Evolutionary conservation across 2,329 filamentous ascomycete species (phyloP).

Genomic region (Chaetomiaceae sp.): DNA sequence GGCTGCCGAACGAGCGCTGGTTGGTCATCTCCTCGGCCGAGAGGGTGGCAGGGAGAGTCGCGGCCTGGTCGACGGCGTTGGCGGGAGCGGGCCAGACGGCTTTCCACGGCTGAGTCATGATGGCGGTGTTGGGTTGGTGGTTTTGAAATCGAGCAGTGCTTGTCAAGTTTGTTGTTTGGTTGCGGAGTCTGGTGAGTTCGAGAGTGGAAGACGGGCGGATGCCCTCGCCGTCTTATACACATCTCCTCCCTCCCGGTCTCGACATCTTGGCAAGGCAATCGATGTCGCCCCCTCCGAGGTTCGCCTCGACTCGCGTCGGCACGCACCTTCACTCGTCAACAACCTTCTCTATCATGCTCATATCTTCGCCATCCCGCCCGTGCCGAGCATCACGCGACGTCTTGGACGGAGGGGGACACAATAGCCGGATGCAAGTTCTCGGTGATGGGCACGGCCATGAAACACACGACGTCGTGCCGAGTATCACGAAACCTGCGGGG

Average conservation of each 20-base stretch:
- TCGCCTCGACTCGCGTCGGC: not conserved
- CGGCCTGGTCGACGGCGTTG: not conserved
- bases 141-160: not conserved
- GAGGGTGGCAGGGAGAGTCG: not conserved
- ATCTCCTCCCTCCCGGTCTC: not conserved
- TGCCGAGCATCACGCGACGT: not conserved
- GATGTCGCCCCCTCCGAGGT: not conserved
- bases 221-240: not conserved
- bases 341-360: not conserved
- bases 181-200: not conserved
- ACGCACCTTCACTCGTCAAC: not conserved
- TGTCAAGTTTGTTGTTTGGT: not conserved
- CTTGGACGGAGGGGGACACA: not conserved
- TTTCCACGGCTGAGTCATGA: not conserved
- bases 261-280: not conserved
- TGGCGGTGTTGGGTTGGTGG: not conserved
- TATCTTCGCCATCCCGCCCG: not conserved
- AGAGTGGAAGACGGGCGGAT: not conserved
- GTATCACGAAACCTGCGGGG: too few species aligned
- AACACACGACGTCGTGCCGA: too few species aligned
- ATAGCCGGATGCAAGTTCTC: too few species aligned
- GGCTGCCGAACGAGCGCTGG: slow-evolving; percentile 1
- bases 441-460: too few species aligned
- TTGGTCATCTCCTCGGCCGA: slow-evolving; percentile 1
- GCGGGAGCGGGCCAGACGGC: not conserved